Base-by-base conservation (phyloP, 2,329 filamentous ascomycete species). In the Penicillium verrucosum region DNA sequence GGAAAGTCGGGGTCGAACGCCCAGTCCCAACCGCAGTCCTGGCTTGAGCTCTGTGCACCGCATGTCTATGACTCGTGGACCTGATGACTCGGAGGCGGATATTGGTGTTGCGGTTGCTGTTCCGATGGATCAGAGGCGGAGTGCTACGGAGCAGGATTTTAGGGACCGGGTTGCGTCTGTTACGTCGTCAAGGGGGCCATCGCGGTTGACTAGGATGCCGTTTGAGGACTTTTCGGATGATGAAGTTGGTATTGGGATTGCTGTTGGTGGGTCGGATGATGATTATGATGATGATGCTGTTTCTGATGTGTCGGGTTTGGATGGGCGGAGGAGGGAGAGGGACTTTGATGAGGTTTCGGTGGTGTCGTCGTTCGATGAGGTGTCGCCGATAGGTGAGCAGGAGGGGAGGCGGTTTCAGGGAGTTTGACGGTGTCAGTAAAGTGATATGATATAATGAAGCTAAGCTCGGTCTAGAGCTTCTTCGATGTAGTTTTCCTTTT, bases 331-430 rank as follows among this genome's bases (percentile, higher is more conserved):
- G 18, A 30, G 42, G 29, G 58, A 54, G 10, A 59, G 56, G 5
- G 63, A 65, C 14, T 59, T 65, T 37, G 68, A 72, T 62, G 67
- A 71, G 49, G 45, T 70, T 34, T 73, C 71, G 23, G 68, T 69
- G 36, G 68, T 73, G 4, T 73, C 69, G 23, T 70, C 68, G 2
- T 63, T 73, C 46, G 58, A 60, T 44, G 69, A 66, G 36, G 63
- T 52, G 18, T 56, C 54, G 11, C 54, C 54, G 27, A 41, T 42
- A 16, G 36, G 54, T 8, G 38, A 32, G 36, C 41, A 21, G 27
- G 48, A 52, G 36, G 34, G 48, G 18, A 41, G 34, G 21, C 48
- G 23, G 41, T 56, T 46, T 30, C 27, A 32, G 21, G 29, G 34
- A 11, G n/a, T 30, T 25, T 51, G 37, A 25, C 8, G 14, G 5